Conservation (phyloP, 2,329 filamentous ascomycete genomes). For the Ophiostoma quercus region DNA sequence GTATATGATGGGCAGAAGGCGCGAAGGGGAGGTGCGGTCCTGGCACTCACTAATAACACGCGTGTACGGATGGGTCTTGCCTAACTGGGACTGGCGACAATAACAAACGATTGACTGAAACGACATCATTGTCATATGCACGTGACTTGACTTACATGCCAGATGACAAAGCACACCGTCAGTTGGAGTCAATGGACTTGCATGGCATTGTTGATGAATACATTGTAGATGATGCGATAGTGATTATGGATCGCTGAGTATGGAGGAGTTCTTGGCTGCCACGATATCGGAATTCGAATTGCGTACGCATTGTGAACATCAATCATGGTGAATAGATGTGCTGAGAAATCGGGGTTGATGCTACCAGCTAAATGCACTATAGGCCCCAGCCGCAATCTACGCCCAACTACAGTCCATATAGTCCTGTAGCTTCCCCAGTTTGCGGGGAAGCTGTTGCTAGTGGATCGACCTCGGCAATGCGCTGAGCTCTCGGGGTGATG, state of each 20-base stretch:
- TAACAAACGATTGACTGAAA: not conserved
- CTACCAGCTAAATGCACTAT: not conserved
- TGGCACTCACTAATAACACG: too few relatives aligned
- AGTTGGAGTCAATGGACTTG: not conserved
- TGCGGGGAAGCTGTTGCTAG: conserved; percentile 11
- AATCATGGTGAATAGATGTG: not conserved
- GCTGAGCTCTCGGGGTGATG: not conserved
- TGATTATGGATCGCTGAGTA: not conserved
- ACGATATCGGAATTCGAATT: not conserved
- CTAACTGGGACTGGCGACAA: not conserved
- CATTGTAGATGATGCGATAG: not conserved
- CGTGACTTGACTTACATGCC: not conserved
- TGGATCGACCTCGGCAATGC: conserved; percentile 15
- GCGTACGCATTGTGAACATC: not conserved
- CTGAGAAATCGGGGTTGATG: too few relatives aligned
- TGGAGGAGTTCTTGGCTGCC: not conserved
- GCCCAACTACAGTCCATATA: not conserved
- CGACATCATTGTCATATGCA: not conserved
- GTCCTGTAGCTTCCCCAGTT: not conserved
- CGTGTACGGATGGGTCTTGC: not conserved
- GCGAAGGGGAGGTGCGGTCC: too few relatives aligned
- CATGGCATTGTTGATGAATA: not conserved
- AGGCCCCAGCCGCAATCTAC: not conserved
- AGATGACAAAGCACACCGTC: not conserved
- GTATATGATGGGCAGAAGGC: not conserved